Evolutionary conservation across 2,329 filamentous ascomycete species (phyloP), one percentile per base, ranked within the genome.

Genomic region (Aspergillus aculeatinus): DNA sequence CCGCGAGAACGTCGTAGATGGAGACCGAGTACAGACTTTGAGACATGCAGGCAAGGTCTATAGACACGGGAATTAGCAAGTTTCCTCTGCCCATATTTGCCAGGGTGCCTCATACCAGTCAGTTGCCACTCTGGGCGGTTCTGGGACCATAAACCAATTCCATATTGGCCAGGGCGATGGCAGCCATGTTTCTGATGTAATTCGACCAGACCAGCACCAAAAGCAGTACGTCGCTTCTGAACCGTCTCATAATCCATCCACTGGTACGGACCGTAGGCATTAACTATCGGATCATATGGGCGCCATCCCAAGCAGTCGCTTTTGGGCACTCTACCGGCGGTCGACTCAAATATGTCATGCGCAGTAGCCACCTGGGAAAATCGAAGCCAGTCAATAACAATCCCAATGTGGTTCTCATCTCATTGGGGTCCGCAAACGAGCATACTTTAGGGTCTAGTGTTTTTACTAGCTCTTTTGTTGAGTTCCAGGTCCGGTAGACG

Each of bases 1-100:
- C 89, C 10, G 94, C 94, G 5, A 99, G 85, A 12, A 94, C 97
- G 77, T 98, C 95, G 81, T 99, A 99, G 54, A 99, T 88, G 5
- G 94, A 96, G 58, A 99, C 92, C 23, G 89, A 91, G 78, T 84
- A 98, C 31, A 98, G 85, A 7, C 89, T 86, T 76, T 98, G 95
- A 12, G 92, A 95, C 79, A 91, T 87, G 73, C 90, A 88, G 44
- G 87, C 95, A 71, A 98, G 80, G 81, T 98, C 94, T 91, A 59
- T 6, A 23, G 31, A 11, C 16, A 48, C 29, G 29, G 6, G 21
- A 3, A 52, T 51, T 21, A 59, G 47, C 25, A 33, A 39, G 14
- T 44, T 7, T 44, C 5, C 6, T 44, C 14, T 19, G 9, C 39
- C 6, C 2, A 44, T 19, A 44, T 44, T 44, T 19, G 39, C 19